A percentile compares a stretch with the other conserved stretches of the same genome.
These are phyloP conservation scores for Neofusicoccum sp. DNA, from an alignment of 2,329 filamentous ascomycete species.

Conservation along the genomic window DNA sequence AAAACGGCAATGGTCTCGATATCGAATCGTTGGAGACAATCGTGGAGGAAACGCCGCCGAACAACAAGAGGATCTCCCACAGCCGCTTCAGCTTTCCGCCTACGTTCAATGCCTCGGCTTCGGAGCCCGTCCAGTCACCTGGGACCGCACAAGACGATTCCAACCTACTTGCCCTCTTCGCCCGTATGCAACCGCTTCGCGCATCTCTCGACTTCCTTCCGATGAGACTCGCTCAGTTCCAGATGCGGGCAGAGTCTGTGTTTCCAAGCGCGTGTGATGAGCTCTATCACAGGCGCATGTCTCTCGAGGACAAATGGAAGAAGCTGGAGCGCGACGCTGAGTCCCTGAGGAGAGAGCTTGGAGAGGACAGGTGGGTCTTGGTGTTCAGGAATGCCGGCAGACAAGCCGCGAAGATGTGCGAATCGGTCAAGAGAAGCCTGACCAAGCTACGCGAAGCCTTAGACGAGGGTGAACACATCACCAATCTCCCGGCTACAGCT, in stretches of 20 bases:
- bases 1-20: conserved; percentile 60
- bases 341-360: conserved; percentile 82
- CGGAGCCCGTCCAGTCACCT: conserved; percentile 61
- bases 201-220: conserved; percentile 94
- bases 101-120: conserved; percentile 55
- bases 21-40: conserved; percentile 92
- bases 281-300: conserved; percentile 71
- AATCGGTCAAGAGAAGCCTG: conserved; percentile 88
- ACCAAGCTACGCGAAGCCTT: conserved; percentile 79
- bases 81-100: conserved; percentile 70
- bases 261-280: conserved; percentile 94
- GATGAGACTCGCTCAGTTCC: conserved; percentile 89
- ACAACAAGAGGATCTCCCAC: conserved; percentile 56
- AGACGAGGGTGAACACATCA: conserved; percentile 55
- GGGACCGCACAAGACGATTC: conserved; percentile 76
- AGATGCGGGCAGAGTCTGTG: conserved; percentile 71
- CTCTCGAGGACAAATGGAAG: conserved; percentile 82
- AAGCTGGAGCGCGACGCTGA: conserved; percentile 90
- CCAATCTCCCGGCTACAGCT: conserved; percentile 65
- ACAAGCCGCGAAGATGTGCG: conserved; percentile 95
- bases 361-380: conserved; percentile 93
- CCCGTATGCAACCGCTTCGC: conserved; percentile 89
- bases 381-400: conserved; percentile 92
- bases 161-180: conserved; percentile 85
- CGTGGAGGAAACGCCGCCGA: conserved; percentile 77